Evolutionary conservation across 2,329 filamentous ascomycete species (phyloP), one percentile per base, ranked within the genome.

Genomic region (Falciphora oryzae): DNA sequence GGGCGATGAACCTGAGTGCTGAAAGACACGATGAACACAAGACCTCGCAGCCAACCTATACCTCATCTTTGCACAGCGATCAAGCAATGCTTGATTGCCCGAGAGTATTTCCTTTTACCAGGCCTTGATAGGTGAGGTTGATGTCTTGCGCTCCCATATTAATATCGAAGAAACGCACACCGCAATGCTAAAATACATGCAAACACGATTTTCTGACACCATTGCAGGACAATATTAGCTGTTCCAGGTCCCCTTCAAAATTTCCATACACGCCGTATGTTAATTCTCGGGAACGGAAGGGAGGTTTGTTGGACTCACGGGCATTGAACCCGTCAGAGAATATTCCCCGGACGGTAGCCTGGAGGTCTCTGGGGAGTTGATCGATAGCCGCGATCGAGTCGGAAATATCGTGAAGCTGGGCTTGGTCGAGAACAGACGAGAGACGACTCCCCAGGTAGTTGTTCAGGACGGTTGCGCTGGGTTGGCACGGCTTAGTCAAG

Each of bases 131-230:
- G 44, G 44, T 7, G 44, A 53, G n/a, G 22, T n/a, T 3, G 44
- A 53, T 35, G 58, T 13, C 5, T 60, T 31, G 22, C 58, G 31
- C 29, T 60, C 58, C 31, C 58, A 60, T 4, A 35, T 31, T 2
- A 60, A 31, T 11, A 35, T 14, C 14, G 58, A 18, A 14, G 28
- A n/a, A 18, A 60, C 16, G 7, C 58, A 60, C 11, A 38, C 58
- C 6, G 31, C 58, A 28, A 60, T 28, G 31, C 58, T 60, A 18
- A 60, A 60, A 25, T 60, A 60, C 58, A 60, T 60, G 22, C 28
- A n/a, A 2, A 35, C 22, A 7, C 58, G 27, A 16, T 31, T 60
- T 25, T 60, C 58, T 60, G 16, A 13, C 22, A 4, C 2, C 18
- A 58, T 58, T 29, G 13, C 25, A 22, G 1, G 14, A 3, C 10